These are phyloP conservation scores for Phytophthora tubulina DNA, from an alignment of 352 stramenopile genomes.

Conservation along the genomic window DNA sequence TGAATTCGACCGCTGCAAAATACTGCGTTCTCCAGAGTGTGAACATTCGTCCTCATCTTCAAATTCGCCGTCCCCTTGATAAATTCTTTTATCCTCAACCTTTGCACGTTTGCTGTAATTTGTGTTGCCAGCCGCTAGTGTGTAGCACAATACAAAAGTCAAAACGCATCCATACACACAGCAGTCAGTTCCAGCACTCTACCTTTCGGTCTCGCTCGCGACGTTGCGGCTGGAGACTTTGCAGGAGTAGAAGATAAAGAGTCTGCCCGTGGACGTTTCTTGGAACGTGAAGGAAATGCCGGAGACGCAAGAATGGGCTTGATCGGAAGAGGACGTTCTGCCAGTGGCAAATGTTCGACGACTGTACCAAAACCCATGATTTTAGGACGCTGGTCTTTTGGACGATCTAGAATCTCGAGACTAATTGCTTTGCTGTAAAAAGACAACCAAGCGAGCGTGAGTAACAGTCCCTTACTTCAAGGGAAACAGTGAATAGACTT, in stretches of 20 bases:
- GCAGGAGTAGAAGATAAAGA: constrained; percentile 42
- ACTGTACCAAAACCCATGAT: constrained; percentile 90
- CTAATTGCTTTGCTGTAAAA: constrained; percentile 71
- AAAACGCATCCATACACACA: not conserved
- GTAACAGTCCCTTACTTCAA: not conserved
- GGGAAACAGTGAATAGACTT: constrained; percentile 25
- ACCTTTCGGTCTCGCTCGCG: constrained; percentile 36
- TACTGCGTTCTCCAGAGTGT: constrained; percentile 17
- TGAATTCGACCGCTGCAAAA: constrained; percentile 51
- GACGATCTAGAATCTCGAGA: constrained; percentile 81
- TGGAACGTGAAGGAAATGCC: constrained; percentile 77
- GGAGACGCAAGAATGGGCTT: constrained; percentile 77
- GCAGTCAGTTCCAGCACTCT: constrained; percentile 1
- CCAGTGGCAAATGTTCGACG: constrained; percentile 73
- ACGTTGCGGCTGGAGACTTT: constrained; percentile 34
- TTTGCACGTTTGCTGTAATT: constrained; percentile 40
- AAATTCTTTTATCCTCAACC: constrained; percentile 44
- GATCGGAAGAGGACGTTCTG: constrained; percentile 69
- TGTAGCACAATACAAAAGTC: constrained; percentile 7
- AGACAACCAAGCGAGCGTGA: constrained; percentile 4
- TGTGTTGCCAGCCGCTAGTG: constrained; percentile 3
- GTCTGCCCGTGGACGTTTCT: constrained; percentile 72
- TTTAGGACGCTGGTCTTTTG: constrained; percentile 75
- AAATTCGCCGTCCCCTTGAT: constrained; percentile 61
- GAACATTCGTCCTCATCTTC: constrained; percentile 21